phyloP scores from a whole-genome alignment of 2,329 filamentous ascomycete species.

The Blastomyces parvus region DNA sequence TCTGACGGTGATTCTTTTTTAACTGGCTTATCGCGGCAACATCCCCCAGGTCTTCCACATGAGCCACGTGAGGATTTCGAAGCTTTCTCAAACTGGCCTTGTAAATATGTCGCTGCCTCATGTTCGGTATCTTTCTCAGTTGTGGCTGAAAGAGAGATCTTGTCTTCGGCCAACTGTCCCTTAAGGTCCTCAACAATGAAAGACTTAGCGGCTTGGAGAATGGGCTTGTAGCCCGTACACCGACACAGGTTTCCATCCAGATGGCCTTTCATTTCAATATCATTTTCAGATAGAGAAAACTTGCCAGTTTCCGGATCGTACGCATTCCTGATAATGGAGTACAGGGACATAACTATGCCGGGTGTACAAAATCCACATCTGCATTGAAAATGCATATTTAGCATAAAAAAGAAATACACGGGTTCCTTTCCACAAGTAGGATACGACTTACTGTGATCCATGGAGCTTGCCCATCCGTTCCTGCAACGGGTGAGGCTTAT shows the following conservation, averaged over 20 bases:
- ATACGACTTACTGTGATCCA: slow-evolving; percentile 56
- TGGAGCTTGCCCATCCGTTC: slow-evolving; percentile 78
- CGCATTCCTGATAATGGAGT: slow-evolving; percentile 47
- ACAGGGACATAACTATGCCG: slow-evolving; percentile 64
- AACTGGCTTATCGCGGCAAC: slow-evolving; percentile 19
- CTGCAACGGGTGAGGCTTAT: slow-evolving; percentile 70
- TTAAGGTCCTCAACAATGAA: slow-evolving; percentile 48
- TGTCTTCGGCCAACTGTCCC: slow-evolving; percentile 42
- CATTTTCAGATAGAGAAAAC: slow-evolving; percentile 58
- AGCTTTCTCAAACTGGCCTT: slow-evolving; percentile 1
- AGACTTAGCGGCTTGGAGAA: slow-evolving; percentile 74
- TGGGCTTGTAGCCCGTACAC: slow-evolving; percentile 79
- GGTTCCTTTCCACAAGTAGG: not conserved
- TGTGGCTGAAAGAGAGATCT: slow-evolving; percentile 43
- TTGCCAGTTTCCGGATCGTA: slow-evolving; percentile 77
- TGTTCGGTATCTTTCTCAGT: slow-evolving; percentile 49
- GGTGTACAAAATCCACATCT: slow-evolving; percentile 75
- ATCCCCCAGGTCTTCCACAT: slow-evolving; percentile 22
- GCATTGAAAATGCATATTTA: not conserved
- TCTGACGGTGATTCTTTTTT: slow-evolving; percentile 11
- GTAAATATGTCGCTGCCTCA: slow-evolving; percentile 30
- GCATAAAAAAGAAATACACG: not conserved
- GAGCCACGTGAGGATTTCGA: slow-evolving; percentile 11
- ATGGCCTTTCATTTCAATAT: slow-evolving; percentile 63
- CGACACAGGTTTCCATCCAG: slow-evolving; percentile 84